Base-by-base conservation (phyloP, 352 stramenopile species). In the Phytopythium montanum region DNA sequence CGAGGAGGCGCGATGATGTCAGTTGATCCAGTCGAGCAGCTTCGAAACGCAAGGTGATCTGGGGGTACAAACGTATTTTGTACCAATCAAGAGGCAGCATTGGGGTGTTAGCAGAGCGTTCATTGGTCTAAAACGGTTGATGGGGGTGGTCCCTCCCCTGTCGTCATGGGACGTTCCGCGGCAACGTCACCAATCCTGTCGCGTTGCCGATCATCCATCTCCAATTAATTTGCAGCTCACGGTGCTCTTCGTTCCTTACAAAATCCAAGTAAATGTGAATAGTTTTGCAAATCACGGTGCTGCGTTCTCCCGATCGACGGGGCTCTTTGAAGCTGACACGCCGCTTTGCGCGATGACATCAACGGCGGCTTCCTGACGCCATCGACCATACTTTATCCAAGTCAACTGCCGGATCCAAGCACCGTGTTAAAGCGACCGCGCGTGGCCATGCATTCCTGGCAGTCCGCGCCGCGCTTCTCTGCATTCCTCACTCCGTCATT, bases 161-260 rank as follows among this genome's bases (percentile, higher is more conserved):
- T 74, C 69, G 74, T 76, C 69, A 76, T 62, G 44, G 21, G 51
- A n/a, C 62, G 65, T 76, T 55, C 34, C 42, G 29, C 3, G 18
- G 13, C 48, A 52, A 58, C 69, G 69, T 76, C 69, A 76, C 64
- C n/a, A 59, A 21, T 60, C 46, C 46, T 50, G 42, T n/a, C 42
- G 42, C 7, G 21, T 50, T 12, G 21, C 0, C 42, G 8, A 12
- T 31, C 42, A 50, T 50, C 42, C 42, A 50, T 23, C 42, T n/a
- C 42, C 21, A 13, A 31, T 31, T 31, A 5, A 31, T 50, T 31
- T 31, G 42, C n/a, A 5, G 21, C 19, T 18, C 6, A 50, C 42
- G 23, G 42, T 50, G 29, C 5, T 29, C 5, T 50, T n/a, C 4
- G 0, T 0, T 14, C 5, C 25, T 68, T 75, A 77, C 66, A 75